These are phyloP conservation scores for Apiotrichum akiyoshidainum DNA, from an alignment of 1,284 basidiomycete genomes.

Conservation along the genomic window DNA sequence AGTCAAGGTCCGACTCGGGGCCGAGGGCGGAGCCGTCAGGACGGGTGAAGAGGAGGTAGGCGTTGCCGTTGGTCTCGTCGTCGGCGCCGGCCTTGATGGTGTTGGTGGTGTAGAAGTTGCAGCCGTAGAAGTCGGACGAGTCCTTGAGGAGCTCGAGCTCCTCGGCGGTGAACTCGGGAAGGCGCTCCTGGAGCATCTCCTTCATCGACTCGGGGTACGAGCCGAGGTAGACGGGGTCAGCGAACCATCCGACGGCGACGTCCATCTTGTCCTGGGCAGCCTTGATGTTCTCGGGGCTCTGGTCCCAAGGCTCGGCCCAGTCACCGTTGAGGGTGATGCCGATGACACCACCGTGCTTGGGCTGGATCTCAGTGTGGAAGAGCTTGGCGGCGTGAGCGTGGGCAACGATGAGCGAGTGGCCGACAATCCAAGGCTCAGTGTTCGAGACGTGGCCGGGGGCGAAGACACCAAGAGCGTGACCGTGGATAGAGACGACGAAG, in stretches of 20 bases:
- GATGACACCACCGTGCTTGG: conserved; percentile 55
- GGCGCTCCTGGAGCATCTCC: conserved; percentile 61
- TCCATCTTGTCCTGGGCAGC: conserved; percentile 66
- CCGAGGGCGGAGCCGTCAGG: conserved; percentile 63
- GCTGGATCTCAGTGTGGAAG: conserved; percentile 61
- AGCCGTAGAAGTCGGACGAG: conserved; percentile 32
- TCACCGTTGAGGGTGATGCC: conserved; percentile 72
- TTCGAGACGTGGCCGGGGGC: conserved; percentile 55
- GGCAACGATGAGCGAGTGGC: conserved; percentile 64
- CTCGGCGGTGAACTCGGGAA: conserved; percentile 64
- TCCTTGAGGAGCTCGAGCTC: conserved; percentile 62
- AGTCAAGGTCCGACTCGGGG: conserved; percentile 56
- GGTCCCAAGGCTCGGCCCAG: conserved; percentile 67
- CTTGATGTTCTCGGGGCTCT: conserved; percentile 60
- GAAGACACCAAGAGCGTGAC: conserved; percentile 50
- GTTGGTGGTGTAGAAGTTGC: conserved; percentile 65
- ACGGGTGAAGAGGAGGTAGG: conserved; percentile 36
- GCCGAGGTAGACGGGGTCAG: conserved; percentile 70
- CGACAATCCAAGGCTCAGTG: conserved; percentile 71
- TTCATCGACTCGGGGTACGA: conserved; percentile 65
- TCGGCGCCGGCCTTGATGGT: conserved; percentile 54
- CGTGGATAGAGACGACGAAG: conserved; percentile 67
- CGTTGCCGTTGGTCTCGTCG: conserved; percentile 62
- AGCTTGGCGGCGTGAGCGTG: conserved; percentile 65
- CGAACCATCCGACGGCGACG: conserved; percentile 56